Conservation (phyloP, 23 red algal species). For the Agarophyton chilense region DNA sequence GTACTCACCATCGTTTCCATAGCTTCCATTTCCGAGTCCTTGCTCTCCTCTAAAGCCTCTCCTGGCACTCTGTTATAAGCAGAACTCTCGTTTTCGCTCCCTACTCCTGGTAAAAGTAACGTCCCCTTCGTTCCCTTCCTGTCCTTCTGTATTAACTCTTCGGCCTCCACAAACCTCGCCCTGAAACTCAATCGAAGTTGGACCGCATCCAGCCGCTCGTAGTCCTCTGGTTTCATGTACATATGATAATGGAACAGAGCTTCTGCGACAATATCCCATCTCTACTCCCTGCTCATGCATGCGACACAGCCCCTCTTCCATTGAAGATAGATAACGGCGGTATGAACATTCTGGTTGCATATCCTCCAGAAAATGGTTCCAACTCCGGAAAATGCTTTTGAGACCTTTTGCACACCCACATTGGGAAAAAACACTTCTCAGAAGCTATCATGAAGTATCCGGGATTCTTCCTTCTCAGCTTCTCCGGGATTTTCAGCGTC, state of each 20-base stretch:
- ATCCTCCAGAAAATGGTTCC: not conserved
- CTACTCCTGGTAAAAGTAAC: too few species aligned
- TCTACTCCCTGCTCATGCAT: not conserved
- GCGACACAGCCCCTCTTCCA: conserved; percentile 6
- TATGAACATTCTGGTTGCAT: not conserved
- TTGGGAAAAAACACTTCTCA: not conserved
- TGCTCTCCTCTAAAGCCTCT: too few species aligned
- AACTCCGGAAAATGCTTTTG: not conserved
- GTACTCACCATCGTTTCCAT: too few species aligned
- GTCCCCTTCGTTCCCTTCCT: too few species aligned
- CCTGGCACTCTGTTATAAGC: too few species aligned
- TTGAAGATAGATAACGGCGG: not conserved
- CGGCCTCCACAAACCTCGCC: not conserved
- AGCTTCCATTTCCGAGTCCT: too few species aligned
- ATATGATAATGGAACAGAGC: not conserved
- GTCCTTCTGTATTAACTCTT: not conserved
- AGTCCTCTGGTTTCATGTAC: conserved; percentile 1
- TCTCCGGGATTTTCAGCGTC: not conserved
- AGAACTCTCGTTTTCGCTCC: too few species aligned
- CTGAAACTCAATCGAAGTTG: not conserved
- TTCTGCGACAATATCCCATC: not conserved
- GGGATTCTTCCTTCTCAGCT: not conserved
- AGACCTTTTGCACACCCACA: conserved; percentile 5
- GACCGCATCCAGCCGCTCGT: not conserved
- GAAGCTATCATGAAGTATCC: conserved; percentile 39